phyloP scores from a whole-genome alignment of 768 basidiomycete genomes.

The Leucosporidium yakuticum region DNA sequence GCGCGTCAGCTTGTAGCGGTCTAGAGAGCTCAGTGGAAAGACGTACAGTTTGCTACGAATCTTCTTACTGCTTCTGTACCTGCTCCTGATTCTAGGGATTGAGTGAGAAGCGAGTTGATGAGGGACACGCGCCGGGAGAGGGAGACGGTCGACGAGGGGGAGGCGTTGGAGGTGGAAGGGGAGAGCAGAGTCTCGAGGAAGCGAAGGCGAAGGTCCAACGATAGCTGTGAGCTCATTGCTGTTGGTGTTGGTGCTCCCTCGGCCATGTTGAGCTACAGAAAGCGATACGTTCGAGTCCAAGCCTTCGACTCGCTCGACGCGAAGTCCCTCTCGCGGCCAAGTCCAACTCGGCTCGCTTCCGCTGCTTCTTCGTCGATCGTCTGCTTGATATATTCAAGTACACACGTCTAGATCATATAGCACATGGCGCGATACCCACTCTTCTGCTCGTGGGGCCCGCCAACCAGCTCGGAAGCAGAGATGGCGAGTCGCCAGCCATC shows the following conservation, averaged over 20 bases:
- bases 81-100: constrained; percentile 11
- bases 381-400: too few species aligned
- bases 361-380: too few species aligned
- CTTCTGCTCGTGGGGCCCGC: background rate
- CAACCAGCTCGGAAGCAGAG: background rate
- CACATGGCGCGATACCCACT: background rate
- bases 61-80: constrained; percentile 31
- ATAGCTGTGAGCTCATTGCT: background rate
- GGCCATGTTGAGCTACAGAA: too few species aligned
- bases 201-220: constrained; percentile 34
- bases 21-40: background rate
- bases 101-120: constrained; percentile 14
- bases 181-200: constrained; percentile 35
- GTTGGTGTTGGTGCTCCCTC: too few species aligned
- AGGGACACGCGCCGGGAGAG: constrained; percentile 16
- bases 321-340: too few species aligned
- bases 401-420: too few species aligned
- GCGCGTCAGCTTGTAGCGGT: background rate
- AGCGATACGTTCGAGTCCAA: too few species aligned
- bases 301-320: too few species aligned
- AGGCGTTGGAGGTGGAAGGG: background rate
- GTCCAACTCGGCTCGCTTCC: too few species aligned
- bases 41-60: constrained; percentile 34
- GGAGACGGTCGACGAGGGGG: background rate
- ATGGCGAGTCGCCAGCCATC: background rate